Conservation (phyloP, 169 alveolate genomes). For the Plasmodium ovale region DNA sequence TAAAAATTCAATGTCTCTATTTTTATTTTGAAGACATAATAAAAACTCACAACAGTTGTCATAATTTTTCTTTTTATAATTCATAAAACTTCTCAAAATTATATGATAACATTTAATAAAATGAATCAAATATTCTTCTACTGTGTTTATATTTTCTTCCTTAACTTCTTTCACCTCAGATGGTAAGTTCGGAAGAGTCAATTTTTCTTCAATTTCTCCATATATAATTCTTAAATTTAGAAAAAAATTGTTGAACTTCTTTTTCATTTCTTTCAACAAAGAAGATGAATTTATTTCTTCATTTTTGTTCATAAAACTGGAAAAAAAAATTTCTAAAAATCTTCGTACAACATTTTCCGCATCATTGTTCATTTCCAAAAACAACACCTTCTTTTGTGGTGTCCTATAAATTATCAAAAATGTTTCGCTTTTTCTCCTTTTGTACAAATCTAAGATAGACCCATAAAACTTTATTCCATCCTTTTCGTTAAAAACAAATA, state of each 20-base stretch:
- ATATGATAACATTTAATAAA: slow-evolving; percentile 65
- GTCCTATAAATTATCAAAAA: slow-evolving; percentile 62
- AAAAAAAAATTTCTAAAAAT: slow-evolving; percentile 66
- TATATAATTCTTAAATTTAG: slow-evolving; percentile 56
- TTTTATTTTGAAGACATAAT: slow-evolving; percentile 28
- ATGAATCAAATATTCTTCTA: slow-evolving; percentile 69
- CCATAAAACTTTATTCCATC: slow-evolving; percentile 34
- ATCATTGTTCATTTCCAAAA: slow-evolving; percentile 70
- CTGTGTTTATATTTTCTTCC: slow-evolving; percentile 33
- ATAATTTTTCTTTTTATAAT: slow-evolving; percentile 52
- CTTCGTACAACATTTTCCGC: slow-evolving; percentile 63
- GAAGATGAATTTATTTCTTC: slow-evolving; percentile 66
- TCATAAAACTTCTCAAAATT: slow-evolving; percentile 57
- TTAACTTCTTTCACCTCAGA: slow-evolving; percentile 54
- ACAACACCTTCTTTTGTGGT: slow-evolving; percentile 19
- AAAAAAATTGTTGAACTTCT: slow-evolving; percentile 69
- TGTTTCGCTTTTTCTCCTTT: slow-evolving; percentile 46
- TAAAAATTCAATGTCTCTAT: slow-evolving; percentile 50
- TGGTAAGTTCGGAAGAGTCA: slow-evolving; percentile 46
- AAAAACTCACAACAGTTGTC: slow-evolving; percentile 44
- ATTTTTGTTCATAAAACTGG: slow-evolving; percentile 69
- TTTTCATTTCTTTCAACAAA: slow-evolving; percentile 65
- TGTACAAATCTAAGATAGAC: slow-evolving; percentile 33
- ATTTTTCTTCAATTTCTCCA: slow-evolving; percentile 60
- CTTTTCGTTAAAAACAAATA: slow-evolving; percentile 55